phyloP scores from a whole-genome alignment of 805 yeast genomes.

The Candida adriatica region DNA sequence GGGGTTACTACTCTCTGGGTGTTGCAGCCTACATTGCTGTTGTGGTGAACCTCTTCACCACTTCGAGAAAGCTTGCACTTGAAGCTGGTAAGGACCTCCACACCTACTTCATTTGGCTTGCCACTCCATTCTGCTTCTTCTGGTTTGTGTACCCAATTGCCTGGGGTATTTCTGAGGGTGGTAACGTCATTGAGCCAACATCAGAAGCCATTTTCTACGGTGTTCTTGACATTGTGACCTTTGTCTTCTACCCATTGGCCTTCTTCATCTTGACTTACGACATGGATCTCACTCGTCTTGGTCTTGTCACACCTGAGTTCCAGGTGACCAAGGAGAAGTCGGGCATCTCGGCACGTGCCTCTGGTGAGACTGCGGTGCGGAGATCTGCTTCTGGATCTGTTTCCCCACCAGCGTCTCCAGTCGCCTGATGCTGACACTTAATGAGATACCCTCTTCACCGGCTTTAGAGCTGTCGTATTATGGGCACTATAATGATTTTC shows the following conservation, averaged over 20 bases:
- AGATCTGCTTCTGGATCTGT: constrained; percentile 5
- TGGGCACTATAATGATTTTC: no score
- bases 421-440: no score
- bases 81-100: constrained; percentile 8
- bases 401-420: constrained; percentile 2
- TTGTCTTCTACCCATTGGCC: constrained; percentile 34
- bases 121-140: constrained; percentile 33
- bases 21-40: constrained; percentile 23
- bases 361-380: constrained; percentile 28
- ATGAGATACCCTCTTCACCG: no score
- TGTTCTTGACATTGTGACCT: constrained; percentile 38
- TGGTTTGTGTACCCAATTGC: constrained; percentile 18
- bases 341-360: constrained; percentile 19
- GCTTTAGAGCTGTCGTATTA: no score
- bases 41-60: constrained; percentile 15
- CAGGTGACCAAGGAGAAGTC: constrained; percentile 9
- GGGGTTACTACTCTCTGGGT: constrained; percentile 54
- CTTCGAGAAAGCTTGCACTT: constrained; percentile 6
- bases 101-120: constrained; percentile 27
- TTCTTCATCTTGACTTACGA: constrained; percentile 17
- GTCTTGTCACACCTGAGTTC: constrained; percentile 6
- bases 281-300: constrained; percentile 8
- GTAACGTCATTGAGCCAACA: constrained; percentile 45
- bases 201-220: constrained; percentile 49
- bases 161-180: constrained; percentile 51